These are phyloP conservation scores for Centaurea solstitialis DNA, from an alignment of 129 eudicot genomes.

Conservation along the genomic window DNA sequence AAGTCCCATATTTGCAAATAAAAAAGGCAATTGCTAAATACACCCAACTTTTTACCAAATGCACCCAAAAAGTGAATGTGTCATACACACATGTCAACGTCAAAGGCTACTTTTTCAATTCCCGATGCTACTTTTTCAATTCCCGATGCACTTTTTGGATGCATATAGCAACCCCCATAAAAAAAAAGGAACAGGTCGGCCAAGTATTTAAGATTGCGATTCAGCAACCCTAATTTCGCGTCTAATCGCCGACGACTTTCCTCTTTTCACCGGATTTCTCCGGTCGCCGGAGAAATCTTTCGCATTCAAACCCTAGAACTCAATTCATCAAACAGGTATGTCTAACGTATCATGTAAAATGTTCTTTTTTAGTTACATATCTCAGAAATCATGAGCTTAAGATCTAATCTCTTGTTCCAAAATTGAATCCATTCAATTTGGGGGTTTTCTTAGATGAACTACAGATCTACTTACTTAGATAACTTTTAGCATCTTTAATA, in stretches of 20 bases:
- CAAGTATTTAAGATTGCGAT: not conserved
- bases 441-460: not conserved
- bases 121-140: too few species aligned
- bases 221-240: conserved; percentile 17
- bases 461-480: not conserved
- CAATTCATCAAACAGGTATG: not conserved
- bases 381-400: not conserved
- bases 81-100: too few species aligned
- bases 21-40: too few species aligned
- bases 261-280: not conserved
- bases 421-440: not conserved
- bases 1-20: not conserved
- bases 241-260: conserved; percentile 5
- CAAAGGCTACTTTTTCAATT: too few species aligned
- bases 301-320: not conserved
- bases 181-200: not conserved
- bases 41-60: too few species aligned
- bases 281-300: not conserved
- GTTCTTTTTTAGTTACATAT: not conserved
- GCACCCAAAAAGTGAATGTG: too few species aligned
- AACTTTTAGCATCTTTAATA: not conserved
- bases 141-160: too few species aligned
- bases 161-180: too few species aligned
- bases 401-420: not conserved
- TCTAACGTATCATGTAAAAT: not conserved